phyloP scores from a whole-genome alignment of 1,139 yeast genomes.

The Saccharomyces hybrid region DNA sequence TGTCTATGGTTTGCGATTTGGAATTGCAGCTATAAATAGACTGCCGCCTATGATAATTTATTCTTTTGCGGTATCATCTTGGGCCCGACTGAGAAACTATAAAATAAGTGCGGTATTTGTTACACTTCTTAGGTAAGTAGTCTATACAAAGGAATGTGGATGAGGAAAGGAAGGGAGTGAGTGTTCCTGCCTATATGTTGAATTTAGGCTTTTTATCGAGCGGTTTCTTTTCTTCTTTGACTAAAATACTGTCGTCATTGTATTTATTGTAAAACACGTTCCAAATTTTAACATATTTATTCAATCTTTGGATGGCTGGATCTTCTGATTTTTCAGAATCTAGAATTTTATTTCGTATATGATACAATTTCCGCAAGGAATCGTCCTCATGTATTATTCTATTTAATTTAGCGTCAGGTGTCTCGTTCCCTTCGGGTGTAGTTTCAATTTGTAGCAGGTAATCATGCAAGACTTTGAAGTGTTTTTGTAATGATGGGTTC shows the following conservation, averaged over 20 bases:
- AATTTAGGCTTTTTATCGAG: background rate
- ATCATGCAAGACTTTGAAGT: slow-evolving; percentile 57
- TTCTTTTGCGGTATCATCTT: background rate
- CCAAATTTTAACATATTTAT: slow-evolving; percentile 24
- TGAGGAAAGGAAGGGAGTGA: background rate
- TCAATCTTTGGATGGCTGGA: slow-evolving; percentile 15
- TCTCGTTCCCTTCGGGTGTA: slow-evolving; percentile 28
- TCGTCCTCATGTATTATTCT: slow-evolving; percentile 32
- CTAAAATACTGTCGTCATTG: background rate
- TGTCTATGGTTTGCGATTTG: slow-evolving; percentile 47
- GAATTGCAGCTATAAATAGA: slow-evolving; percentile 13
- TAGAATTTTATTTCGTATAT: slow-evolving; percentile 22
- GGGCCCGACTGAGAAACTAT: background rate
- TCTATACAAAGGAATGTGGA: background rate
- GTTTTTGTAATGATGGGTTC: slow-evolving; percentile 65
- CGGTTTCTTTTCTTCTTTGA: background rate
- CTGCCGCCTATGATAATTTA: background rate
- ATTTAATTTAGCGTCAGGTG: slow-evolving; percentile 18
- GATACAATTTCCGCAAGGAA: slow-evolving; percentile 27
- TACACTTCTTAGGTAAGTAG: background rate
- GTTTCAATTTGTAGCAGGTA: slow-evolving; percentile 57
- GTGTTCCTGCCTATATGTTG: background rate
- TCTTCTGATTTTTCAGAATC: slow-evolving; percentile 18
- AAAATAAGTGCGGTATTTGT: background rate
- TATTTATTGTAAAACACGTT: slow-evolving; percentile 19